Evolutionary conservation across 2,329 filamentous ascomycete genomes (phyloP).

Genomic region (Escovopsis sp.): DNA sequence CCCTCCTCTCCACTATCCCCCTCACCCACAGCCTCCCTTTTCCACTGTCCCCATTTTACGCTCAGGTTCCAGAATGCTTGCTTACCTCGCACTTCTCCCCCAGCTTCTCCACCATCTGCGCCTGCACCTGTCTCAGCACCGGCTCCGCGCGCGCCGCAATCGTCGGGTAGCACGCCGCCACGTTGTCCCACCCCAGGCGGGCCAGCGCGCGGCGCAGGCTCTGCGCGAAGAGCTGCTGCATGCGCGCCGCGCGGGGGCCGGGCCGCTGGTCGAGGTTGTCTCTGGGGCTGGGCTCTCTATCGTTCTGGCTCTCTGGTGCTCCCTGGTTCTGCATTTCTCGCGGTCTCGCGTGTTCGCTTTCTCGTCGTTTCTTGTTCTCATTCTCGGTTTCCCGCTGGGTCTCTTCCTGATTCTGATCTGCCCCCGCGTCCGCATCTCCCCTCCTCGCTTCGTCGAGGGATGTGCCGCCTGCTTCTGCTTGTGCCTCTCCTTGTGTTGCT

Average conservation of each 20-base stretch:
- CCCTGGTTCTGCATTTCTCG: background rate
- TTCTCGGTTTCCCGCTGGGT: too few relatives aligned
- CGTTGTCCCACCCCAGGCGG: conserved; percentile 40
- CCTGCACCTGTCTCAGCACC: conserved; percentile 38
- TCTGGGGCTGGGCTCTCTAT: background rate
- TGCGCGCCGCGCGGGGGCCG: conserved; percentile 39
- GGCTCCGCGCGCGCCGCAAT: conserved; percentile 35
- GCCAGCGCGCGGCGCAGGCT: conserved; percentile 37
- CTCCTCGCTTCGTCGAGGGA: too few relatives aligned
- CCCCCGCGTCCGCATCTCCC: too few relatives aligned
- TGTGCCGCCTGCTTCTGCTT: too few relatives aligned
- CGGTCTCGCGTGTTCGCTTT: too few relatives aligned
- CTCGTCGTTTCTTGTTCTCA: too few relatives aligned
- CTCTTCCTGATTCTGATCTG: too few relatives aligned
- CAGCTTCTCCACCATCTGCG: conserved; percentile 41
- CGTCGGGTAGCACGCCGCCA: conserved; percentile 46
- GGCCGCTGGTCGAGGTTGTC: conserved; percentile 25
- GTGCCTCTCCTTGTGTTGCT: too few relatives aligned
- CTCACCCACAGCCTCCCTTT: background rate
- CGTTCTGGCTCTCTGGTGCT: too few relatives aligned
- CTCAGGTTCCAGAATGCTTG: too few relatives aligned
- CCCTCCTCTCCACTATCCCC: background rate
- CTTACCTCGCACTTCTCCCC: conserved; percentile 35
- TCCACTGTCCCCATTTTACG: too few relatives aligned
- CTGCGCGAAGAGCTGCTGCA: conserved; percentile 37